Conservation (phyloP, 192 early-diverging fungal genomes). For the Gaertneriomyces semiglobifer region DNA sequence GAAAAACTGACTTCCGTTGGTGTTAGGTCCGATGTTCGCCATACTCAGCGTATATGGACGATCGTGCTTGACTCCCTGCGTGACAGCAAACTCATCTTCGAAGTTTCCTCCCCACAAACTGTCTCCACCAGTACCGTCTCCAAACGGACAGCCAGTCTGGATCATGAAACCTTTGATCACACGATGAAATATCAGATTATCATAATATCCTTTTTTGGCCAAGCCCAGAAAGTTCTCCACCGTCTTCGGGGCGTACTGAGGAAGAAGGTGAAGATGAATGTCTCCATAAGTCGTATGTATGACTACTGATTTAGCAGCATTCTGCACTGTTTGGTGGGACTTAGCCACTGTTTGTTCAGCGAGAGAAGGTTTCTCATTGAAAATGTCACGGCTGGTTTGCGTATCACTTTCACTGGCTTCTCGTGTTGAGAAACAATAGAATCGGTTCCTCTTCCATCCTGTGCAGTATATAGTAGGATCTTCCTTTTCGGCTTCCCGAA, state of each 20-base stretch:
- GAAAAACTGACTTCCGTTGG: constrained; percentile 95
- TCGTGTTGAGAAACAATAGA: constrained; percentile 86
- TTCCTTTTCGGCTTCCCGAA: constrained; percentile 57
- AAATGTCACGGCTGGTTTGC: constrained; percentile 72
- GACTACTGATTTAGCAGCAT: constrained; percentile 56
- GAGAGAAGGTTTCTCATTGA: constrained; percentile 94
- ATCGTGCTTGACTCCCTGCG: constrained; percentile 73
- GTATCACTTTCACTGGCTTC: constrained; percentile 72
- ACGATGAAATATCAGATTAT: constrained; percentile 93
- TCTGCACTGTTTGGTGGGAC: too few relatives aligned
- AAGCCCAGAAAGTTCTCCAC: constrained; percentile 93
- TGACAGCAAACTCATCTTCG: constrained; percentile 79
- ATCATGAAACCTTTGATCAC: constrained; percentile 97
- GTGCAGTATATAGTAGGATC: constrained; percentile 92
- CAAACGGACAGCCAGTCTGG: constrained; percentile 72
- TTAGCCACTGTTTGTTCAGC: constrained; percentile 90
- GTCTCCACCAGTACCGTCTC: constrained; percentile 94
- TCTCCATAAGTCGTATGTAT: constrained; percentile 90
- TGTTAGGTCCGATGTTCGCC: constrained; percentile 84
- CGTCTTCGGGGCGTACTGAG: constrained; percentile 87
- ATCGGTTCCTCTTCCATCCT: constrained; percentile 86
- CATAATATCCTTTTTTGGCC: constrained; percentile 81
- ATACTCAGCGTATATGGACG: constrained; percentile 89
- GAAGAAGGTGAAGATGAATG: constrained; percentile 83
- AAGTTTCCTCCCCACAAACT: constrained; percentile 88